Evolutionary conservation across 768 basidiomycete genomes (phyloP).

Genomic region (Podaxis sp.): DNA sequence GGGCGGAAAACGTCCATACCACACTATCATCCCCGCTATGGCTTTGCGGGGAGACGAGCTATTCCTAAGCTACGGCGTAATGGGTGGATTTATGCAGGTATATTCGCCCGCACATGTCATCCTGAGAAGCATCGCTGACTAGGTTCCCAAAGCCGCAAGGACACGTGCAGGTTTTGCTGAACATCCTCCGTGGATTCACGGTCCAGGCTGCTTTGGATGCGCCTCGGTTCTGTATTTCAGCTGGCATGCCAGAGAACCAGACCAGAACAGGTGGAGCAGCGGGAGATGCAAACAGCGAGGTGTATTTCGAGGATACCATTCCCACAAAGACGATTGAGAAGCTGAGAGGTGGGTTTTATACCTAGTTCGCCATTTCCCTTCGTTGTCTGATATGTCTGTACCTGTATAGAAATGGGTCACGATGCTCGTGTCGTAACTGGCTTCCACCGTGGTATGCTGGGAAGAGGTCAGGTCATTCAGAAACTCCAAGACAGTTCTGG

Average conservation of each 20-base stretch:
- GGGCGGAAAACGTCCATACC: slow-evolving; percentile 84
- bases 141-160: slow-evolving; percentile 72
- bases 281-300: slow-evolving; percentile 75
- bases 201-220: slow-evolving; percentile 91
- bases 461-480: slow-evolving; percentile 90
- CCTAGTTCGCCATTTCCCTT: not conserved
- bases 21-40: slow-evolving; percentile 93
- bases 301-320: slow-evolving; percentile 89
- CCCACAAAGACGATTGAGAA: slow-evolving; percentile 55
- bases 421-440: slow-evolving; percentile 64
- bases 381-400: slow-evolving; percentile 2
- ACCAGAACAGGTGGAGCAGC: slow-evolving; percentile 44
- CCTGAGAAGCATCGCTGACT: not conserved
- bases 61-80: slow-evolving; percentile 87
- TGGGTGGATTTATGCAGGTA: slow-evolving; percentile 91
- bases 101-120: slow-evolving; percentile 2
- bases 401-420: slow-evolving; percentile 79
- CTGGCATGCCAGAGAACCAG: slow-evolving; percentile 66
- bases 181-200: slow-evolving; percentile 83
- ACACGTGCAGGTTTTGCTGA: slow-evolving; percentile 91
- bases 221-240: slow-evolving; percentile 94
- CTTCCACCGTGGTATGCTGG: slow-evolving; percentile 63
- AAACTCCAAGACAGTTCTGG: slow-evolving; percentile 65
- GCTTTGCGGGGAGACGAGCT: slow-evolving; percentile 77
- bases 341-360: slow-evolving; percentile 54